Base-by-base conservation (phyloP, 257 asterid genomes). In the Fraxinus pennsylvanica region DNA sequence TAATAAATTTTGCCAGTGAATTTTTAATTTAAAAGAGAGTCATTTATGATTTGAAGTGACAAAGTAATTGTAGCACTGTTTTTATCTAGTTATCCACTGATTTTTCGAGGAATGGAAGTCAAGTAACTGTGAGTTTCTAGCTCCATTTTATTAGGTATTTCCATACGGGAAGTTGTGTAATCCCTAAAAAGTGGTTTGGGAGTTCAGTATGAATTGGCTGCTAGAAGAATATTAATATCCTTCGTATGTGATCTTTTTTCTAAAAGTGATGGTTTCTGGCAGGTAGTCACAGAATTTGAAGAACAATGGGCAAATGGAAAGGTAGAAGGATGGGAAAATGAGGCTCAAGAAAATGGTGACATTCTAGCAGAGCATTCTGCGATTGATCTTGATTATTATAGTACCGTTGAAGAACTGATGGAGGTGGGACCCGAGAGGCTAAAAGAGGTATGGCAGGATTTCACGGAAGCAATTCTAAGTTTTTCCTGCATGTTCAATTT, bases 381-480 rank as follows among this genome's bases (percentile, higher is more conserved):
- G n/a, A 86, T 95, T 79, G 99, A 95, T 85, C 99, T 95, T 78
- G 97, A 90, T 88, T 89, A 83, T 83, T 96, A 91, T 80, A 82
- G 89, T 81, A 80, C 91, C 5, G 90, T 86, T 32, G 97, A 93
- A 54, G 97, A 96, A 87, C 86, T 96, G 80, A 84, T 86, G 88
- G 94, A 86, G 84, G 92, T 89, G 52, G 99, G 98, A 77, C 92
- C 94, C 35, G 97, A 89, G 80, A 93, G 85, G 89, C 86, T 96
- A 76, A 96, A 93, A 90, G 95, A 92, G 99, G 99, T 93, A 83
- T 33, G 57, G 6, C 36, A 65, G 33, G 61, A 81, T 21, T 71
- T 39, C 19, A 54, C 45, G 41, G 19, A n/a, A 32, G 57, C 32
- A 52, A 19, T 21, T 54, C 30, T 47, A 22, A 10, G 17, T 29